Evolutionary conservation across 1,284 basidiomycete genomes (phyloP).

Genomic region (Agroathelia rolfsii): DNA sequence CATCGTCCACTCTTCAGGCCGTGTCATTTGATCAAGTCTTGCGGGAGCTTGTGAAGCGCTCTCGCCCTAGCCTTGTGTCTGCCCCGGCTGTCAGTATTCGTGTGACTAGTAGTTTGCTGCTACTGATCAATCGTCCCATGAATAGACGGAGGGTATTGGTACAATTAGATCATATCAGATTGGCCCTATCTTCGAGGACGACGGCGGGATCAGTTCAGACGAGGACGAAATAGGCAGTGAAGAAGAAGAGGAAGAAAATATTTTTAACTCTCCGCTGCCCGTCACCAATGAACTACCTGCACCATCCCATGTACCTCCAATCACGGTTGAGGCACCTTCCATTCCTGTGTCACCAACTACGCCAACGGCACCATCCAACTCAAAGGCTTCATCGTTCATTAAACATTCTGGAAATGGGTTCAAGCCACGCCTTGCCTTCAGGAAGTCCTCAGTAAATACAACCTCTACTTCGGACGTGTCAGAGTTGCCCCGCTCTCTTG

Average conservation of each 20-base stretch:
- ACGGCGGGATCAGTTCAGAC: conserved; percentile 64
- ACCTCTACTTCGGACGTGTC: too few species aligned
- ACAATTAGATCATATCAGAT: conserved; percentile 64
- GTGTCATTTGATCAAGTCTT: conserved; percentile 50
- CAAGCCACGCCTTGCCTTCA: too few species aligned
- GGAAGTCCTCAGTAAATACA: too few species aligned
- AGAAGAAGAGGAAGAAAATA: conserved; percentile 27
- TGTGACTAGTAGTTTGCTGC: conserved; percentile 3
- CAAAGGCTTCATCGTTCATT: too few species aligned
- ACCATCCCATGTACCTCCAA: too few species aligned
- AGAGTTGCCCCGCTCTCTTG: too few species aligned
- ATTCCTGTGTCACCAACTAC: too few species aligned
- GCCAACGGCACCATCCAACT: too few species aligned
- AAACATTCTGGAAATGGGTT: too few species aligned
- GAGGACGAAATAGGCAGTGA: conserved; percentile 36
- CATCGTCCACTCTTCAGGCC: conserved; percentile 24
- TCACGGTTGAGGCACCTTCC: too few species aligned
- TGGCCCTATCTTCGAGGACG: conserved; percentile 59
- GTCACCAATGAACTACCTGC: too few species aligned
- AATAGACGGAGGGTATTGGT: conserved; percentile 85
- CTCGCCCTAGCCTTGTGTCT: conserved; percentile 58
- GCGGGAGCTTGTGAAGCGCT: conserved; percentile 53
- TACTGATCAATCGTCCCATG: background rate
- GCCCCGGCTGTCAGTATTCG: conserved; percentile 64
- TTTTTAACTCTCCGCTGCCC: too few species aligned